phyloP scores from a whole-genome alignment of 139 green algal species.

The Coccomyxa sp. region DNA sequence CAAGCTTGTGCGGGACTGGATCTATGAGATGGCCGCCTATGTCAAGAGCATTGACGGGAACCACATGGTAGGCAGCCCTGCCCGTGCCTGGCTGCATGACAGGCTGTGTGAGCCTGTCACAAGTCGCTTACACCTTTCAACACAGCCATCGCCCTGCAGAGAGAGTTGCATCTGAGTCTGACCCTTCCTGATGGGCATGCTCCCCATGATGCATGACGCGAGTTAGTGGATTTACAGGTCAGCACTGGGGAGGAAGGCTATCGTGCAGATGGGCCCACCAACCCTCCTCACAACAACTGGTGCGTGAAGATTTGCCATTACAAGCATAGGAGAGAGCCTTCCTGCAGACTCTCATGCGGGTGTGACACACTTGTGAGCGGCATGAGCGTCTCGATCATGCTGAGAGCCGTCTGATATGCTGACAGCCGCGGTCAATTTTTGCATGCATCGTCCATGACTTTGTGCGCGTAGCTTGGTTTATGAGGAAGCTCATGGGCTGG shows the following conservation, averaged over 20 bases:
- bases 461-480: too few relatives aligned
- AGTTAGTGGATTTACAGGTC: neutral
- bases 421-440: neutral
- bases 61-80: constrained; percentile 26
- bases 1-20: constrained; percentile 25
- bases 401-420: neutral
- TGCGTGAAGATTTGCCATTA: neutral
- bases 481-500: neutral
- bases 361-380: neutral
- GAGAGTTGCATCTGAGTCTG: too few relatives aligned
- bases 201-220: neutral
- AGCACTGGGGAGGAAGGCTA: constrained; percentile 44
- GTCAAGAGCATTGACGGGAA: constrained; percentile 44
- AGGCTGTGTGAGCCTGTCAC: too few relatives aligned
- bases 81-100: too few relatives aligned
- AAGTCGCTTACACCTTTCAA: too few relatives aligned
- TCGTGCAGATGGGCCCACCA: neutral
- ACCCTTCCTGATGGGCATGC: too few relatives aligned
- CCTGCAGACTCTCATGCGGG: neutral
- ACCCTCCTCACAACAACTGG: neutral
- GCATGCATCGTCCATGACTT: too few relatives aligned
- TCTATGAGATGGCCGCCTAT: constrained; percentile 40
- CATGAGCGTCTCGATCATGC: neutral
- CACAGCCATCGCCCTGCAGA: too few relatives aligned
- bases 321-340: neutral